A percentile compares a stretch with the other conserved stretches of the same genome.
phyloP scores from a whole-genome alignment of 495 filamentous ascomycete genomes.

The Diplogelasinospora grovesii region DNA sequence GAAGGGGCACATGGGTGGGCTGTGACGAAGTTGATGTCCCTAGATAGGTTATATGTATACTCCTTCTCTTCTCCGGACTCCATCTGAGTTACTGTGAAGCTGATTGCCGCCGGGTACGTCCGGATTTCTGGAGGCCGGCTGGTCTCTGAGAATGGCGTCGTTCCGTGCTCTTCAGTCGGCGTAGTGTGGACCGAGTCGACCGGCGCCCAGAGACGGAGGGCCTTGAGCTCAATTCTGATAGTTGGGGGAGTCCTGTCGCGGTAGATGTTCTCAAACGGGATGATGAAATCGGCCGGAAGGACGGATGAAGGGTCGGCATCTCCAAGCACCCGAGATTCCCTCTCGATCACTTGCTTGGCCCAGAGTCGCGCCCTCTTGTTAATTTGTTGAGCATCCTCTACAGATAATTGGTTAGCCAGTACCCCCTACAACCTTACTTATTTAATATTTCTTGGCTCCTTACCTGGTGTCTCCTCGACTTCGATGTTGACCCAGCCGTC shows the following conservation, averaged over 20 bases:
- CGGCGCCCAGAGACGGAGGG: slow-evolving; percentile 32
- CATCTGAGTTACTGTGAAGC: slow-evolving; percentile 43
- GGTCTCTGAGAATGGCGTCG: slow-evolving; percentile 25
- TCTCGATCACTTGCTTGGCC: slow-evolving; percentile 41
- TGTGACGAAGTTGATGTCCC: slow-evolving; percentile 61
- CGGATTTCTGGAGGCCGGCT: slow-evolving; percentile 31
- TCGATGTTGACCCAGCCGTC: slow-evolving; percentile 63
- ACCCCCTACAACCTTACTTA: not conserved
- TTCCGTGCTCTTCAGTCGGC: slow-evolving; percentile 26
- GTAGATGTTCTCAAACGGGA: slow-evolving; percentile 47
- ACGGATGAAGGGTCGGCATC: slow-evolving; percentile 41
- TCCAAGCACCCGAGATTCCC: slow-evolving; percentile 47
- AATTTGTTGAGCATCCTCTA: slow-evolving; percentile 34
- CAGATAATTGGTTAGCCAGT: slow-evolving; percentile 3
- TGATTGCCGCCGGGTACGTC: slow-evolving; percentile 44
- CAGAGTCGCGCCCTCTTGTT: slow-evolving; percentile 43
- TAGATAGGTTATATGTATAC: slow-evolving; percentile 43
- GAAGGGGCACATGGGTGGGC: slow-evolving; percentile 59
- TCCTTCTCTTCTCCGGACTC: slow-evolving; percentile 29
- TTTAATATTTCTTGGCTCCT: no score
- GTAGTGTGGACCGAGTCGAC: slow-evolving; percentile 30
- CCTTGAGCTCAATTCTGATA: slow-evolving; percentile 37
- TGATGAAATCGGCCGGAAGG: slow-evolving; percentile 51
- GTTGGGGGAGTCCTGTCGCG: slow-evolving; percentile 29
- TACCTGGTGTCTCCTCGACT: slow-evolving; percentile 44